These are phyloP conservation scores for Talaromyces wortmannii DNA, from an alignment of 495 filamentous ascomycete species.

Conservation along the genomic window DNA sequence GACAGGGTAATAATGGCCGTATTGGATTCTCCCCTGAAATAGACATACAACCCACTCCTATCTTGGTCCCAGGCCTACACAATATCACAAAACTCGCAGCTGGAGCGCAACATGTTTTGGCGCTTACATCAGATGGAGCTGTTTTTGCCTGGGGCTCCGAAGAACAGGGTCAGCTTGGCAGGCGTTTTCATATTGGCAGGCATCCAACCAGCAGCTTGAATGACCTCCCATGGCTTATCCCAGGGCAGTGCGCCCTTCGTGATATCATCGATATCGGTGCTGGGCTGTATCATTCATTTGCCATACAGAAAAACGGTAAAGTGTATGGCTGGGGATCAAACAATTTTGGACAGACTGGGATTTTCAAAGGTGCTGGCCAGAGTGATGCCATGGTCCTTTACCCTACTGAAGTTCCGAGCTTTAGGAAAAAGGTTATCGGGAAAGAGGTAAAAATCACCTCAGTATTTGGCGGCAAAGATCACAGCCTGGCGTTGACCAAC, in stretches of 20 bases:
- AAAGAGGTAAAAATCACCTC: neutral
- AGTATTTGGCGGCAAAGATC: slow-evolving; percentile 44
- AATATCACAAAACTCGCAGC: slow-evolving; percentile 53
- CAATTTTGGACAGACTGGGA: neutral
- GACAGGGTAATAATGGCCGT: too few relatives aligned
- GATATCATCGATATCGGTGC: slow-evolving; percentile 48
- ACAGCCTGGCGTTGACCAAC: slow-evolving; percentile 47
- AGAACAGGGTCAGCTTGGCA: slow-evolving; percentile 67
- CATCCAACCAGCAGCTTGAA: slow-evolving; percentile 57
- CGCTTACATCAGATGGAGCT: slow-evolving; percentile 54
- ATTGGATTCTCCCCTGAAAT: too few relatives aligned
- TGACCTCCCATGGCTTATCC: slow-evolving; percentile 43
- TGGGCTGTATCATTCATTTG: slow-evolving; percentile 25
- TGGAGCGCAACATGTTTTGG: slow-evolving; percentile 65
- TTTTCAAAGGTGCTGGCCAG: neutral
- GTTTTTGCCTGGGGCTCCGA: slow-evolving; percentile 67
- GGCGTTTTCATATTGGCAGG: slow-evolving; percentile 53
- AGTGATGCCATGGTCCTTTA: neutral
- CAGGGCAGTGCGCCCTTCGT: slow-evolving; percentile 51
- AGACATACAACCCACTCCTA: slow-evolving; percentile 15
- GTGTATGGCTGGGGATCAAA: neutral
- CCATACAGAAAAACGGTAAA: neutral
- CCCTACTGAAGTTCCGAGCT: neutral
- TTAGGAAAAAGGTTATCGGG: neutral
- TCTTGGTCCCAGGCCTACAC: slow-evolving; percentile 45